Conservation (phyloP, 495 filamentous ascomycete species). For the Tetracladium marchalianum region DNA sequence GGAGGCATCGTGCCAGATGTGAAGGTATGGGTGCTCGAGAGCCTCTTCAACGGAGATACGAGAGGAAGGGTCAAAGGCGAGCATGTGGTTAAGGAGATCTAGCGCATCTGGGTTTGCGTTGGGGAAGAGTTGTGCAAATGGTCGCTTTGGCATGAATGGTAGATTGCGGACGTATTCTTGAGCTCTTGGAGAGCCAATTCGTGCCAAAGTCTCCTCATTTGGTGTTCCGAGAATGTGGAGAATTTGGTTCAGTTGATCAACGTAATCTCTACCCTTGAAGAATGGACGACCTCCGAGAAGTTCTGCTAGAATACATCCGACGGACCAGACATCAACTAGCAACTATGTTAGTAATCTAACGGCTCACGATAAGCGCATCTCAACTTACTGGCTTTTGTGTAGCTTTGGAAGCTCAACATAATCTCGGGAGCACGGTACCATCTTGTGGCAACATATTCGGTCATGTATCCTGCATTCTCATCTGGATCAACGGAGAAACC, state of each 20-base stretch:
- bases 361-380: background rate
- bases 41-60: slow-evolving; percentile 90
- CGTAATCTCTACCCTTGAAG: slow-evolving; percentile 98
- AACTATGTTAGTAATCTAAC: slow-evolving; percentile 1
- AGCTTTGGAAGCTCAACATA: slow-evolving; percentile 99
- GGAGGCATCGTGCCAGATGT: slow-evolving; percentile 96
- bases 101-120: slow-evolving; percentile 94
- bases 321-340: slow-evolving; percentile 95
- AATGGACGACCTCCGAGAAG: slow-evolving; percentile 93
- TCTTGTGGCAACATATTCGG: slow-evolving; percentile 95
- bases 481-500: slow-evolving; percentile 95
- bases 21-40: slow-evolving; percentile 88
- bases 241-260: slow-evolving; percentile 98
- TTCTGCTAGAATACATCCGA: slow-evolving; percentile 95
- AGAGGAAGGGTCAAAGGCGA: slow-evolving; percentile 88
- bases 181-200: slow-evolving; percentile 90
- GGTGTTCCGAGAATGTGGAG: slow-evolving; percentile 96
- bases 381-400: slow-evolving; percentile 94
- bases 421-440: slow-evolving; percentile 99
- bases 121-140: slow-evolving; percentile 81
- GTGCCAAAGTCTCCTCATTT: slow-evolving; percentile 85
- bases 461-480: slow-evolving; percentile 99
- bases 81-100: slow-evolving; percentile 90
- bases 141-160: slow-evolving; percentile 88
- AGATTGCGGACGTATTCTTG: slow-evolving; percentile 98